phyloP scores from a whole-genome alignment of 768 basidiomycete genomes.

The Hydnomerulius pinastri region DNA sequence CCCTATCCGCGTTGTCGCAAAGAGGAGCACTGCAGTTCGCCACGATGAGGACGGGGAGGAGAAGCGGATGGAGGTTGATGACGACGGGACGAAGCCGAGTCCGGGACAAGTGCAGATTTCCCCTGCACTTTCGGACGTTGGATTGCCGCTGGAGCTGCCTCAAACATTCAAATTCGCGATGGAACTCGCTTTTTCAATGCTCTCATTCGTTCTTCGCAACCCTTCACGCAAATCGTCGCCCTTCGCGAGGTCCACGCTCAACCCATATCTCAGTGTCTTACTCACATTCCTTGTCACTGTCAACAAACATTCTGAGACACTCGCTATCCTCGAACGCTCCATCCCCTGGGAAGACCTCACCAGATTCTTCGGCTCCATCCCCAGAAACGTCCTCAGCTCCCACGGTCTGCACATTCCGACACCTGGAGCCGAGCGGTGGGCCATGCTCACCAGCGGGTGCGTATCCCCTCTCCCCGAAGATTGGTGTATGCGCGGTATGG shows the following conservation, averaged over 20 bases:
- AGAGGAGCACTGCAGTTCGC: slow-evolving; percentile 38
- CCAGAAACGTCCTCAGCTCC: slow-evolving; percentile 49
- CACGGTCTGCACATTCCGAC: slow-evolving; percentile 42
- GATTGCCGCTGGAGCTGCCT: slow-evolving; percentile 49
- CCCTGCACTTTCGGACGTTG: slow-evolving; percentile 33
- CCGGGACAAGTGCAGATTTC: slow-evolving; percentile 24
- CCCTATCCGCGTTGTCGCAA: slow-evolving; percentile 52
- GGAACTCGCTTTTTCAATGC: slow-evolving; percentile 76
- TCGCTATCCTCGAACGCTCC: slow-evolving; percentile 66
- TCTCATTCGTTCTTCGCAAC: slow-evolving; percentile 67
- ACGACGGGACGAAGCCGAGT: slow-evolving; percentile 35
- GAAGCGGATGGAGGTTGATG: slow-evolving; percentile 68
- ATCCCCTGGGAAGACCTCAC: slow-evolving; percentile 86
- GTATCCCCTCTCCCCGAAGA: slow-evolving; percentile 84
- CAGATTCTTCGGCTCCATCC: slow-evolving; percentile 60
- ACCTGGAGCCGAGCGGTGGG: slow-evolving; percentile 52
- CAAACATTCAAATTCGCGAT: slow-evolving; percentile 72
- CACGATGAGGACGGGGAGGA: slow-evolving; percentile 44
- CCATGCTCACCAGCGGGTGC: slow-evolving; percentile 69
- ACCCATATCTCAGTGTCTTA: slow-evolving; percentile 85
- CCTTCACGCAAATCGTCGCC: slow-evolving; percentile 62
- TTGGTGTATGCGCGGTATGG: slow-evolving; percentile 95
- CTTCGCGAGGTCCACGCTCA: slow-evolving; percentile 58
- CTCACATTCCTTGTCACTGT: slow-evolving; percentile 88
- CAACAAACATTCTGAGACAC: slow-evolving; percentile 61